These are phyloP conservation scores for Lathyrus sativus DNA, from an alignment of 306 rosid species.

Conservation along the genomic window DNA sequence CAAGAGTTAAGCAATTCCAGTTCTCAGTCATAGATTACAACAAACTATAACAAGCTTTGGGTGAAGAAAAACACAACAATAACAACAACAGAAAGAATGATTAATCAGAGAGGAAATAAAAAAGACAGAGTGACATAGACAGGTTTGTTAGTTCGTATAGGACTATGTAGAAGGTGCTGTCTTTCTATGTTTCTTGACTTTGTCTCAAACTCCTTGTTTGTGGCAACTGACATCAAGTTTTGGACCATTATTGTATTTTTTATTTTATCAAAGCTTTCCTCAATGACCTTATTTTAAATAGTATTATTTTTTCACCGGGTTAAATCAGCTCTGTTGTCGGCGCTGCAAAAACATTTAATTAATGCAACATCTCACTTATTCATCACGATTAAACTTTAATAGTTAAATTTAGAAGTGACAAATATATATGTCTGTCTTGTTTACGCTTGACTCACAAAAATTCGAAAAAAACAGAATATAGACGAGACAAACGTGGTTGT, in stretches of 20 bases:
- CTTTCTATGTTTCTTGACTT: not conserved
- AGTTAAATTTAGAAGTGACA: no score
- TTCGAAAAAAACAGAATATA: no score
- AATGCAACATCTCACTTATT: no score
- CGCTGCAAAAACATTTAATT: no score
- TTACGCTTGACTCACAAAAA: no score
- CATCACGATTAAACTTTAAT: no score
- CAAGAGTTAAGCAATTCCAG: slow-evolving; percentile 40
- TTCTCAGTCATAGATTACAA: slow-evolving; percentile 32
- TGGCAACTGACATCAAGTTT: not conserved
- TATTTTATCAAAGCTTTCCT: not conserved
- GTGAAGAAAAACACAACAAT: not conserved
- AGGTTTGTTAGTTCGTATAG: slow-evolving; percentile 15
- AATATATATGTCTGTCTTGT: no score
- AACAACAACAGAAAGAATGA: not conserved
- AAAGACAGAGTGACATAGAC: slow-evolving; percentile 7
- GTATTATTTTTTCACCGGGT: not conserved
- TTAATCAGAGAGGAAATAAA: not conserved
- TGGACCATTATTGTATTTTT: not conserved
- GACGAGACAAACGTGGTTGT: no score
- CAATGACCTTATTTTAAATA: not conserved
- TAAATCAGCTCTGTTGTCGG: not conserved
- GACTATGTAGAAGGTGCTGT: slow-evolving; percentile 20
- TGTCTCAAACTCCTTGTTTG: not conserved
- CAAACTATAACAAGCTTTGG: slow-evolving; percentile 8